These are phyloP conservation scores for Aspergillus floridensis DNA, from an alignment of 2,329 filamentous ascomycete species.

Conservation along the genomic window DNA sequence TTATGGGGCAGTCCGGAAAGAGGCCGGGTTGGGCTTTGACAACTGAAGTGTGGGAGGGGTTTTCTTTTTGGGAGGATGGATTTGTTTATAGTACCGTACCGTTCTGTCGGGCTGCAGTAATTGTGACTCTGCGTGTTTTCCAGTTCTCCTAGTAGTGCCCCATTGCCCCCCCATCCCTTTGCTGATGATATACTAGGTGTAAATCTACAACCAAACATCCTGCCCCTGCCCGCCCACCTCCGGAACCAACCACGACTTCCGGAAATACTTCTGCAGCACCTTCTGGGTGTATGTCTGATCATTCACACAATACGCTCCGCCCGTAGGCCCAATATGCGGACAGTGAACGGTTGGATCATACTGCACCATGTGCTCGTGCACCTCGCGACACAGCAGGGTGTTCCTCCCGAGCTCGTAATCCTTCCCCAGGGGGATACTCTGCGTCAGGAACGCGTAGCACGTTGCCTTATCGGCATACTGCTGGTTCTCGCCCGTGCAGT, in stretches of 20 bases:
- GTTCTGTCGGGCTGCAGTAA: too few species aligned
- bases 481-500: constrained; percentile 21
- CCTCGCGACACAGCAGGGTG: constrained; percentile 28
- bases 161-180: too few species aligned
- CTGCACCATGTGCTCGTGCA: constrained; percentile 31
- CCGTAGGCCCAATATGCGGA: constrained; percentile 27
- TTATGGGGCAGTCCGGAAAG: constrained; percentile 74
- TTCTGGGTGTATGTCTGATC: constrained; percentile 24
- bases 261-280: constrained; percentile 26
- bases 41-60: constrained; percentile 47
- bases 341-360: constrained; percentile 27
- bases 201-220: constrained; percentile 16
- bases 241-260: constrained; percentile 24
- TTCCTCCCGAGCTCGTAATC: constrained; percentile 25
- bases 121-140: too few species aligned
- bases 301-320: constrained; percentile 28
- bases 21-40: constrained; percentile 72
- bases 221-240: constrained; percentile 12
- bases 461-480: constrained; percentile 19
- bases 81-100: too few species aligned
- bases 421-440: constrained; percentile 23
- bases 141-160: too few species aligned
- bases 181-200: too few species aligned
- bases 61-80: too few species aligned
- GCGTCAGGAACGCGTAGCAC: constrained; percentile 22